Conservation (phyloP, 1,284 basidiomycete species). For the Lentinula novae-zelandiae region DNA sequence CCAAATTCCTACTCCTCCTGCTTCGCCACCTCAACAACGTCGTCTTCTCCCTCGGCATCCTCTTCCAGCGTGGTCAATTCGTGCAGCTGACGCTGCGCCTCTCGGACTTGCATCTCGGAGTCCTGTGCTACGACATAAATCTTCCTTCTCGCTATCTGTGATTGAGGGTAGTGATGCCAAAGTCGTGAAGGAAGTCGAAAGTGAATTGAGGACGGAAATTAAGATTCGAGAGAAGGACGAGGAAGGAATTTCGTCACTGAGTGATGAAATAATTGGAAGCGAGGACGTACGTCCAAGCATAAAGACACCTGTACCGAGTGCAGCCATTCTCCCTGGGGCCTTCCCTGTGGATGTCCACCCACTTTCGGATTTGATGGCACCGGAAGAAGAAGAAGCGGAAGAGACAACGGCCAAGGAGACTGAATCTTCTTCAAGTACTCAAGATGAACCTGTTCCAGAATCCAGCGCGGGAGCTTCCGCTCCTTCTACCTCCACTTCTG, state of each 20-base stretch:
- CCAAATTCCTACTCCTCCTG: slow-evolving; percentile 14
- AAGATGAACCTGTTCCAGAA: not conserved
- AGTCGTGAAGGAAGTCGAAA: not conserved
- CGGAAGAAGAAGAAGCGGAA: not conserved
- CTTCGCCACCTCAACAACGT: slow-evolving; percentile 11
- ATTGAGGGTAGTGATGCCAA: not conserved
- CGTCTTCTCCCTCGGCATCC: not conserved
- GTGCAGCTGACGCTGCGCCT: slow-evolving; percentile 21
- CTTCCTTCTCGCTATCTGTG: not conserved
- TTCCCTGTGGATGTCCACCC: slow-evolving; percentile 14
- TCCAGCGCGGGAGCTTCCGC: not conserved
- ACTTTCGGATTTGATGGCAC: slow-evolving; percentile 1
- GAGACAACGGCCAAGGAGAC: not conserved
- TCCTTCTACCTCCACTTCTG: slow-evolving; percentile 14
- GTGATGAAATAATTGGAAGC: not conserved
- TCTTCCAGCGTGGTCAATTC: slow-evolving; percentile 21
- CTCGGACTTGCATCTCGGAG: slow-evolving; percentile 13
- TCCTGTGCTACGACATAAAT: not conserved
- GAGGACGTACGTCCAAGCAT: slow-evolving; percentile 1
- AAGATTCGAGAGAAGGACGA: not conserved
- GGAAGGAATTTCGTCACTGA: not conserved
- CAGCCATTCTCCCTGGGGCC: slow-evolving; percentile 18
- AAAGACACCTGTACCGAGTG: slow-evolving; percentile 13
- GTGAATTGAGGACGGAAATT: not conserved
- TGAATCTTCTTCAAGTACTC: not conserved